Evolutionary conservation across 768 basidiomycete species (phyloP), one percentile per base, ranked within the genome.

Genomic region (Termitomyces sp.): DNA sequence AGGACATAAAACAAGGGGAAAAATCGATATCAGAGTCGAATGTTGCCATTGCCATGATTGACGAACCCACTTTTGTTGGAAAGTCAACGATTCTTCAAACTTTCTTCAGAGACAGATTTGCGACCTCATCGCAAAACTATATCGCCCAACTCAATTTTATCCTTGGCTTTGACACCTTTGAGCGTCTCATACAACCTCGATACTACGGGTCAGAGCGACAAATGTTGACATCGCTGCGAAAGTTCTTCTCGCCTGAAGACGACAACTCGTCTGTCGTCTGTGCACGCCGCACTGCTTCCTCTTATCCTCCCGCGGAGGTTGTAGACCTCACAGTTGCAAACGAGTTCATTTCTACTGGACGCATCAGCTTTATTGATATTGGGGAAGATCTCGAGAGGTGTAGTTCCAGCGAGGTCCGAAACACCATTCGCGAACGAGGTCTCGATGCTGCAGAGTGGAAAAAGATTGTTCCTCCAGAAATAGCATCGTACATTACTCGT

Each of bases 51-150:
- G 95, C 83, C 8, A 81, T 95, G 63, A 83, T 93, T 60, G 84
- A 94, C 69, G 91, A 93, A 66, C 93, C 95, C 12, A 92, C 88
- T 0, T 97, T 98, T 70, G 89, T 91, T 27, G 84, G 86, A 18
- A 98, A 98, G 73, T 87, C 90, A 15, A 71, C 69, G 12, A 72
- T 76, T 44, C 73, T 96, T 31, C 81, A 78, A 50, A 65, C 67
- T 7, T 87, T 81, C 66, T 76, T 91, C 42, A 71, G 65, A 46
- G 62, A 65, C 15, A 74, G 77, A 27, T 62, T 82, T 31, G 58
- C 65, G 34, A 36, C 61, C 69, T 46, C 18, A 20, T 64, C 33
- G 33, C 59, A 34, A 58, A 37, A 60, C 5, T 31, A 60, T 22
- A 60, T 68, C 36, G 69, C 78, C 3, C 78, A 81, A 59, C 72